A percentile compares a stretch with the other conserved stretches of the same genome.
Conservation (phyloP, 768 basidiomycete species). For the Tylopilus felleus region DNA sequence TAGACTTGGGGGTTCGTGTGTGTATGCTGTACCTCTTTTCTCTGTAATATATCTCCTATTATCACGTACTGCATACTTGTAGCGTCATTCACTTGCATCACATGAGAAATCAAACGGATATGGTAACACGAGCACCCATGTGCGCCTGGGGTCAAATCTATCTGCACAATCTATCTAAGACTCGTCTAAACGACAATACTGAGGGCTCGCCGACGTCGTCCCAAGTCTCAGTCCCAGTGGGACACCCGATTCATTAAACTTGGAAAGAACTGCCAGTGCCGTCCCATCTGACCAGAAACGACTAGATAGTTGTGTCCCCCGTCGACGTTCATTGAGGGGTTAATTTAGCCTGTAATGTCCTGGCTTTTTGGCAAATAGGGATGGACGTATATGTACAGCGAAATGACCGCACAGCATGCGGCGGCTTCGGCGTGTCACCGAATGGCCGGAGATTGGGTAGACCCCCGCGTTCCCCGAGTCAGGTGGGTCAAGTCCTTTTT, state of each 20-base stretch:
- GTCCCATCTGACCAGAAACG: background rate
- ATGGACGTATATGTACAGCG: background rate
- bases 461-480: no score
- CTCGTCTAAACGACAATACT: background rate
- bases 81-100: background rate
- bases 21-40: slow-evolving; percentile 1
- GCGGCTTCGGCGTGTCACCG: background rate
- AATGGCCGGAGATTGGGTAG: no score
- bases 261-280: no score
- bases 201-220: background rate
- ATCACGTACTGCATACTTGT: slow-evolving; percentile 1
- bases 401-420: background rate
- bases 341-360: background rate
- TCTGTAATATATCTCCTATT: background rate
- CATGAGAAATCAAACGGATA: background rate
- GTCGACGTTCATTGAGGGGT: background rate
- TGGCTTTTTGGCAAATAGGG: background rate
- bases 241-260: no score
- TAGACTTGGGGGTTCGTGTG: background rate
- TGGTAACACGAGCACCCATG: background rate
- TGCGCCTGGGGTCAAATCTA: background rate
- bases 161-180: background rate
- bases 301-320: background rate
- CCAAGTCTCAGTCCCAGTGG: background rate
- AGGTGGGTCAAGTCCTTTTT: no score